Conservation (phyloP, 192 early-diverging fungal genomes). For the Rhizophagus prolifer region DNA sequence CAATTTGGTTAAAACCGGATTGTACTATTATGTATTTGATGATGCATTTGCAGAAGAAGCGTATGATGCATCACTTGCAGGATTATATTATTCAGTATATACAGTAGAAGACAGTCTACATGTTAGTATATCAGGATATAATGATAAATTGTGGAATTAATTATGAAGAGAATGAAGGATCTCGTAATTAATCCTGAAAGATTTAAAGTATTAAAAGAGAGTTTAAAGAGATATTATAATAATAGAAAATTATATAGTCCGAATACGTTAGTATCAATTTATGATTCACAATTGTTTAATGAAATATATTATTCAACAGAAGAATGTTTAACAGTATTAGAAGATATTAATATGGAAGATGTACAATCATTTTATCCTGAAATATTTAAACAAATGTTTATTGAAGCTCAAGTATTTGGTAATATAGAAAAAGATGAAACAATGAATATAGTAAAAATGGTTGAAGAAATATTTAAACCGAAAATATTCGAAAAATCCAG, state of each 20-base stretch:
- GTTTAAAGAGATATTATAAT: conserved; percentile 68
- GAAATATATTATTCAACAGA: conserved; percentile 68
- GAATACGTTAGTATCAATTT: conserved; percentile 78
- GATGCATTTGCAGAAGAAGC: conserved; percentile 85
- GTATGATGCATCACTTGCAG: conserved; percentile 90
- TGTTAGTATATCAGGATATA: conserved; percentile 79
- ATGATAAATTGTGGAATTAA: conserved; percentile 82
- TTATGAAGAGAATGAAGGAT: conserved; percentile 66
- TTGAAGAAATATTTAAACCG: conserved; percentile 59
- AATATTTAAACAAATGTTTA: conserved; percentile 65
- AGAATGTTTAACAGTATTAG: conserved; percentile 74
- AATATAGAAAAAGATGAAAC: conserved; percentile 76
- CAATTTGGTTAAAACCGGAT: conserved; percentile 63
- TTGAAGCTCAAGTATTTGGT: conserved; percentile 87
- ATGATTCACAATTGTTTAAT: conserved; percentile 72
- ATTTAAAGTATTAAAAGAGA: conserved; percentile 82
- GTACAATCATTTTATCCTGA: conserved; percentile 75
- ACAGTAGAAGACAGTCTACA: conserved; percentile 70
- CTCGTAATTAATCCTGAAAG: conserved; percentile 64
- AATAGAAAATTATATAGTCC: conserved; percentile 81
- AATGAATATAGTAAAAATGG: conserved; percentile 55
- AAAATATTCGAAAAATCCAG: conserved; percentile 60
- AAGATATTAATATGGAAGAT: conserved; percentile 67
- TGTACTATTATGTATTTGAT: conserved; percentile 78
- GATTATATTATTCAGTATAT: conserved; percentile 74